Evolutionary conservation across 768 basidiomycete species (phyloP), one percentile per base, ranked within the genome.

Genomic region (Lactarius indigo): DNA sequence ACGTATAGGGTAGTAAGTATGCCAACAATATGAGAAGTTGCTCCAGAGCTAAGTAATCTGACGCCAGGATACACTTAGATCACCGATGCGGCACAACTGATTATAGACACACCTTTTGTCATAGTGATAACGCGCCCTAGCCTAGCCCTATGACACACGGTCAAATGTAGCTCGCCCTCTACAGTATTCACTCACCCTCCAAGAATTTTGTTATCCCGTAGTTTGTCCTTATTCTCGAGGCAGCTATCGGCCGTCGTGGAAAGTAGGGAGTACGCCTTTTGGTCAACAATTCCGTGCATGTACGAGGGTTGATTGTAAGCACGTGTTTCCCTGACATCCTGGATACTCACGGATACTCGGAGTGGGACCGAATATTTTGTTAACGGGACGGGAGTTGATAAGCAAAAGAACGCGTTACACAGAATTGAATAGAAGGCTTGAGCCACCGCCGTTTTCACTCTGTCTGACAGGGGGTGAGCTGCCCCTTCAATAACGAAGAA

Each of bases 1-100:
- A 69, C n/a, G 65, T 55, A 6, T 57, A 57, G 18, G 70, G 70
- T 23, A 71, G 42, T 31, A 71, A 60, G 33, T 66, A 63, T 7
- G 68, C 70, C 42, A 71, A 50, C 17, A 71, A 61, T 39, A 63
- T 61, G 23, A 71, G 59, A 50, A 71, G 63, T 37, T 69, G 63
- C 41, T 71, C 70, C 37, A 71, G 52, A 15, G 57, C 63, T 9
- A 70, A 30, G 58, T 69, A 71, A 52, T 71, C 70, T 71, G 31
- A 10, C 37, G 52, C 18, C 55, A 20, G 8, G 18, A 6, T 23
- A 30, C 28, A 52, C 31, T 52, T 37, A 39, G n/a, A 31, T 28
- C 12, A 33, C 12, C 2, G n/a, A 30, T 13, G 37, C 4, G 17
- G 12, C 42, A 37, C 18, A 9, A 23, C 15, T 42, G 28, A 59